Evolutionary conservation across 345 rosid species (phyloP).

Genomic region (Salix purpurea): DNA sequence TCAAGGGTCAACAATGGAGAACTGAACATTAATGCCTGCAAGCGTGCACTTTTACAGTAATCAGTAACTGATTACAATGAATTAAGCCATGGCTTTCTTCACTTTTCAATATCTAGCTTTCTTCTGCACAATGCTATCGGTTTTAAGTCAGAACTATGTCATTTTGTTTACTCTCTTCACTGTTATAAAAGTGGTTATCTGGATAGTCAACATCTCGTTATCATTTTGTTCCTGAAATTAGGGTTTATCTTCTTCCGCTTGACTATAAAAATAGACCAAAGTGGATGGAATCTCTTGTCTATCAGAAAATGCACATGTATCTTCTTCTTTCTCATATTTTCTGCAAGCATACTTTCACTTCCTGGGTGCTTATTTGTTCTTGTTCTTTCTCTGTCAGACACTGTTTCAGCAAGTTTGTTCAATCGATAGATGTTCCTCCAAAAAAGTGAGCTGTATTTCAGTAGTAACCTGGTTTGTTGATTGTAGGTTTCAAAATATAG

Average conservation of each 20-base stretch:
- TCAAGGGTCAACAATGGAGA: neutral
- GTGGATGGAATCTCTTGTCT: neutral
- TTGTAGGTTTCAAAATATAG: conserved; percentile 67
- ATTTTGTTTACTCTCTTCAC: neutral
- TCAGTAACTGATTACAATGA: neutral
- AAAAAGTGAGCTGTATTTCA: neutral
- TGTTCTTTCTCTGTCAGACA: neutral
- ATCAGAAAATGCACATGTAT: neutral
- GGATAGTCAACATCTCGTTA: neutral
- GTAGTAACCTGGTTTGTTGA: neutral
- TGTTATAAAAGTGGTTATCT: neutral
- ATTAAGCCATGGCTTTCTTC: neutral
- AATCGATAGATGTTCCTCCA: neutral
- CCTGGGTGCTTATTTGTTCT: neutral
- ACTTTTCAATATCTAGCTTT: neutral
- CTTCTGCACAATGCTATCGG: neutral
- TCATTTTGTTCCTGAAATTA: neutral
- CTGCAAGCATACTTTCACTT: neutral
- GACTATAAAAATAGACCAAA: neutral
- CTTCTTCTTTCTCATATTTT: neutral
- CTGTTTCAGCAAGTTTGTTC: neutral
- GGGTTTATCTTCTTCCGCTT: neutral
- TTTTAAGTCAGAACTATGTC: neutral
- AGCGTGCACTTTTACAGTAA: neutral
- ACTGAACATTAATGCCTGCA: neutral